A percentile compares a stretch with the other conserved stretches of the same genome.
phyloP scores from a whole-genome alignment of 768 basidiomycete genomes.

The Trametes elegans region DNA sequence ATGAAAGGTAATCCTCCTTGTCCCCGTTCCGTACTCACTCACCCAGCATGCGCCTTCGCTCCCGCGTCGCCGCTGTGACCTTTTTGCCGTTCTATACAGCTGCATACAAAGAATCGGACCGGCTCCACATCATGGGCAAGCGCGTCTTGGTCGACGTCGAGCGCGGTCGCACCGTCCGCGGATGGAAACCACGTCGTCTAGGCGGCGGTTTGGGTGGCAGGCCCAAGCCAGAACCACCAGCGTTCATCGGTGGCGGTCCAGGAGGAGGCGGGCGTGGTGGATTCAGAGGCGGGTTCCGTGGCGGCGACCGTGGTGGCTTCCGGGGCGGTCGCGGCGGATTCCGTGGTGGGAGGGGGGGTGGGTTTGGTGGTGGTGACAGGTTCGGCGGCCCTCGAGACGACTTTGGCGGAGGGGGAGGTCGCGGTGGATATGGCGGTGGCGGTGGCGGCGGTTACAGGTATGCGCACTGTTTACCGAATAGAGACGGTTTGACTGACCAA shows the following conservation, averaged over 20 bases:
- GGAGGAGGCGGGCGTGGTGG: slow-evolving; percentile 34
- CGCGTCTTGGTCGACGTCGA: slow-evolving; percentile 97
- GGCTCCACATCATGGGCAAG: slow-evolving; percentile 93
- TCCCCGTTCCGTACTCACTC: slow-evolving; percentile 16
- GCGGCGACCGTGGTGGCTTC: slow-evolving; percentile 34
- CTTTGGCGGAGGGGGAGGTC: slow-evolving; percentile 35
- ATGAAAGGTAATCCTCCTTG: slow-evolving; percentile 81
- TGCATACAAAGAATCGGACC: slow-evolving; percentile 98
- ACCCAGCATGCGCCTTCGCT: slow-evolving; percentile 23
- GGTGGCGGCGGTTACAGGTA: slow-evolving; percentile 19
- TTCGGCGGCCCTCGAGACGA: slow-evolving; percentile 38
- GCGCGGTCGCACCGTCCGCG: slow-evolving; percentile 94
- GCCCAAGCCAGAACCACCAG: slow-evolving; percentile 66
- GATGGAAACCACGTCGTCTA: slow-evolving; percentile 95
- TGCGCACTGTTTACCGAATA: neutral
- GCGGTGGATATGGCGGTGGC: slow-evolving; percentile 35
- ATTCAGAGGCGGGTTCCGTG: slow-evolving; percentile 32
- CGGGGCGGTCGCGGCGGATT: slow-evolving; percentile 34
- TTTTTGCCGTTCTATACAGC: slow-evolving; percentile 44
- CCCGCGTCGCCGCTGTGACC: slow-evolving; percentile 18
- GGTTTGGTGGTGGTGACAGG: slow-evolving; percentile 33
- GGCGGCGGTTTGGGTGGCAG: slow-evolving; percentile 99
- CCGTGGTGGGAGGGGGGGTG: slow-evolving; percentile 33
- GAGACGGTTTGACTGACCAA: neutral
- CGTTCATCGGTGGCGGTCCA: slow-evolving; percentile 27